Evolutionary conservation across 208 protist species (phyloP).

Genomic region (Sergeia podlipaevii): DNA sequence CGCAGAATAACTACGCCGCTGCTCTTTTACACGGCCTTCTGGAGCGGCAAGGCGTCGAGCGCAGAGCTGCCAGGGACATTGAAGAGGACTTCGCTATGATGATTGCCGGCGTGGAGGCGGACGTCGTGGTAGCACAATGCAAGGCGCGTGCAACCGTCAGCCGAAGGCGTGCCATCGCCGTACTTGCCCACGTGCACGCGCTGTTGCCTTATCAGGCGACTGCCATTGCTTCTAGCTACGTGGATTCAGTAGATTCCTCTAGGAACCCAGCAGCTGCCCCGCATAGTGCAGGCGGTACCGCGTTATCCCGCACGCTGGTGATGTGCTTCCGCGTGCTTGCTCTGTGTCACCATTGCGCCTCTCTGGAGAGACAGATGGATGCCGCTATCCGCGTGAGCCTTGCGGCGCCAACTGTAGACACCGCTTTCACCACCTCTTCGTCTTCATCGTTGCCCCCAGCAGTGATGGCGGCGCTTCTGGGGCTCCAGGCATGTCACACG

Average conservation of each 20-base stretch:
- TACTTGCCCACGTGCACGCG: conserved; percentile 15
- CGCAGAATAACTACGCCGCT: conserved; percentile 62
- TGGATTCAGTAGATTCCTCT: conserved; percentile 17
- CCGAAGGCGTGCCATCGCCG: neutral
- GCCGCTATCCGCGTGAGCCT: too few species aligned
- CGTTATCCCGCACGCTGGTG: conserved; percentile 50
- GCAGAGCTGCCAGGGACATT: neutral
- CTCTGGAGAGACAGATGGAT: too few species aligned
- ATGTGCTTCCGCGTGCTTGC: conserved; percentile 66
- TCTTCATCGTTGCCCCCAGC: too few species aligned
- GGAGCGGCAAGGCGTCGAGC: neutral
- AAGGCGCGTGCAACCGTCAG: neutral
- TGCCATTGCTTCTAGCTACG: conserved; percentile 45
- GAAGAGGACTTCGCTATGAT: neutral
- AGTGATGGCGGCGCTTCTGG: too few species aligned
- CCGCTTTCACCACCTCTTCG: too few species aligned
- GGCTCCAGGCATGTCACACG: too few species aligned
- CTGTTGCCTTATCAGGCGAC: conserved; percentile 45
- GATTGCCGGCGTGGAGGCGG: too few species aligned
- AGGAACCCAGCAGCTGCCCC: neutral
- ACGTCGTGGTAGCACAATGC: too few species aligned
- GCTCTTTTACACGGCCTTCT: conserved; percentile 20
- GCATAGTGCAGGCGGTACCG: conserved; percentile 19
- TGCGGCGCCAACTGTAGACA: too few species aligned
- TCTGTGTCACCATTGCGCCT: conserved; percentile 23